phyloP scores from a whole-genome alignment of 2,329 filamentous ascomycete species.

The Neophaeococcomyces mojaviensis region DNA sequence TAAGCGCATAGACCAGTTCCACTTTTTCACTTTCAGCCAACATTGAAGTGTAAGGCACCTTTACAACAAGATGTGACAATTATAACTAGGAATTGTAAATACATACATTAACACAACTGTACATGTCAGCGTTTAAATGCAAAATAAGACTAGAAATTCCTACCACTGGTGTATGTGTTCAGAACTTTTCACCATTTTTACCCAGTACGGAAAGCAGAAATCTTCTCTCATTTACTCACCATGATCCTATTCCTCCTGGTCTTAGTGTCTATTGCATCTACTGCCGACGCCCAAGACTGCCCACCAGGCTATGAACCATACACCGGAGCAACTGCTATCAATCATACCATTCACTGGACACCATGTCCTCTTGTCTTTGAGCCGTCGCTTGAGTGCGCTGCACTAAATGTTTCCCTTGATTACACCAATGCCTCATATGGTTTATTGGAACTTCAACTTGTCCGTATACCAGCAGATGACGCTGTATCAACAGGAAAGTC shows the following conservation, averaged over 20 bases:
- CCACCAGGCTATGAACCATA: constrained; percentile 5
- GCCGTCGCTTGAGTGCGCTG: constrained; percentile 12
- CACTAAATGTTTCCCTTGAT: constrained; percentile 20
- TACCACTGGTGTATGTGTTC: too few species aligned
- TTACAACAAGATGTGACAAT: too few species aligned
- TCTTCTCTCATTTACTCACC: too few species aligned
- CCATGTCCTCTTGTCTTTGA: constrained; percentile 4
- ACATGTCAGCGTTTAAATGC: too few species aligned
- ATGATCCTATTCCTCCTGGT: constrained; percentile 2
- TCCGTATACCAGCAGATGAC: constrained; percentile 17
- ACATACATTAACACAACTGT: too few species aligned
- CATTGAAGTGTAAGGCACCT: too few species aligned
- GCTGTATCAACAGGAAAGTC: constrained; percentile 9
- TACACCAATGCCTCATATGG: constrained; percentile 17
- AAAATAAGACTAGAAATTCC: too few species aligned
- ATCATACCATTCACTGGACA: constrained; percentile 8
- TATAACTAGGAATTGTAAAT: too few species aligned
- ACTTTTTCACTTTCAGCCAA: too few species aligned
- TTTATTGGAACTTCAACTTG: constrained; percentile 17
- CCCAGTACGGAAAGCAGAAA: too few species aligned
- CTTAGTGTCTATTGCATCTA: not conserved
- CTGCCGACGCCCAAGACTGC: constrained; percentile 2
- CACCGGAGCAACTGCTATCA: not conserved
- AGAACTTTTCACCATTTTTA: too few species aligned
- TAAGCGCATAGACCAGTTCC: too few species aligned